These are phyloP conservation scores for Syncephalastrum racemosum DNA, from an alignment of 371 early-diverging fungal genomes.

Conservation along the genomic window DNA sequence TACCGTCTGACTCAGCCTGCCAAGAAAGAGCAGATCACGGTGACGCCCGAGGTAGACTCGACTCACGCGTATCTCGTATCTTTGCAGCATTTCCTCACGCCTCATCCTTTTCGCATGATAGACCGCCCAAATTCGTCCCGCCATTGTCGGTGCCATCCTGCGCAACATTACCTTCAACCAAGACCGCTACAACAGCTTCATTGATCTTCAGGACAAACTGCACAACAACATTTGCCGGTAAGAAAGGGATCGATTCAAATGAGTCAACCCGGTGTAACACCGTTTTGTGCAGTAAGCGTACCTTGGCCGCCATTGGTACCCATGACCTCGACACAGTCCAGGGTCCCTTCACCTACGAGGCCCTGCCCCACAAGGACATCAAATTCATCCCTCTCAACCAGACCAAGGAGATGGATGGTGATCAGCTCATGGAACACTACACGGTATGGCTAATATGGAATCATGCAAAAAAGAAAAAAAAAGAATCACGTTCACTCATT, in stretches of 20 bases:
- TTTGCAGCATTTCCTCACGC: not conserved
- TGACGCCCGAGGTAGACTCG: conserved; percentile 66
- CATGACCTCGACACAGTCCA: conserved; percentile 97
- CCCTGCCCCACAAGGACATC: conserved; percentile 85
- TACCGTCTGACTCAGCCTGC: conserved; percentile 64
- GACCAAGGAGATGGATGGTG: conserved; percentile 82
- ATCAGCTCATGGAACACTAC: conserved; percentile 90
- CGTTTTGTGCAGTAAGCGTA: conserved; percentile 83
- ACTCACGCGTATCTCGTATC: not conserved
- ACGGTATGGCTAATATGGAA: conserved; percentile 49
- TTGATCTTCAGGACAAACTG: conserved; percentile 99
- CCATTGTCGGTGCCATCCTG: conserved; percentile 93
- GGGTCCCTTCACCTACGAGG: conserved; percentile 97
- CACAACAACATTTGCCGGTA: conserved; percentile 96
- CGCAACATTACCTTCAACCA: conserved; percentile 87
- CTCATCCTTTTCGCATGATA: conserved; percentile 15
- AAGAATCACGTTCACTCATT: too few species aligned
- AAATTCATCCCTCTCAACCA: conserved; percentile 96
- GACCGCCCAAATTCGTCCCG: conserved; percentile 84
- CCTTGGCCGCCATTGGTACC: conserved; percentile 98
- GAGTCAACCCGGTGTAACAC: conserved; percentile 7
- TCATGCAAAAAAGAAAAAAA: not conserved
- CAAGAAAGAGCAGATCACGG: conserved; percentile 62
- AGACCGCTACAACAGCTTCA: conserved; percentile 91
- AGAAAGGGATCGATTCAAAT: not conserved